These are phyloP conservation scores for Mortierella claussenii DNA, from an alignment of 192 early-diverging fungal species.

Conservation along the genomic window DNA sequence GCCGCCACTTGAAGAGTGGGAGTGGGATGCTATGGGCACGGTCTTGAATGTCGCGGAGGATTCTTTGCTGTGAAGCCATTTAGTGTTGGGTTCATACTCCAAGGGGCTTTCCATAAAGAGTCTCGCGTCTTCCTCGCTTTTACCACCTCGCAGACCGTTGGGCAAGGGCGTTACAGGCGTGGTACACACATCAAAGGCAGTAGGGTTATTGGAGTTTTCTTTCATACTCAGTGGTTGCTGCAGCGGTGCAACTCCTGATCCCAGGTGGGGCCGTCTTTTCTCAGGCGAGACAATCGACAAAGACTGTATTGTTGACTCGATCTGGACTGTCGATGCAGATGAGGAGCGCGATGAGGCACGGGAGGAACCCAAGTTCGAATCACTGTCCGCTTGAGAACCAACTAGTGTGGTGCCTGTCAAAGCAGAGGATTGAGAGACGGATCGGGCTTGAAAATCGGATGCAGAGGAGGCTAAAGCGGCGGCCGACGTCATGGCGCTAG, in stretches of 20 bases:
- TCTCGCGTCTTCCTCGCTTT: background rate
- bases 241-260: slow-evolving; percentile 1
- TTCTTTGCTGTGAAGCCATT: slow-evolving; percentile 5
- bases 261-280: slow-evolving; percentile 3
- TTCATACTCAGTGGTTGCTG: slow-evolving; percentile 8
- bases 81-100: slow-evolving; percentile 6
- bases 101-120: background rate
- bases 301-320: slow-evolving; percentile 9
- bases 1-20: slow-evolving; percentile 2
- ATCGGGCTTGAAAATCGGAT: background rate
- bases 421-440: slow-evolving; percentile 11
- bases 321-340: slow-evolving; percentile 1
- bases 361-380: slow-evolving; percentile 1
- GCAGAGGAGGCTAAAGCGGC: background rate
- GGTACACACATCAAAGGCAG: slow-evolving; percentile 27
- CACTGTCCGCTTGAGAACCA: background rate
- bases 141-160: background rate
- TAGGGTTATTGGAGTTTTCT: slow-evolving; percentile 28
- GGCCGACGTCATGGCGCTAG: background rate
- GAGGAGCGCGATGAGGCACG: slow-evolving; percentile 22
- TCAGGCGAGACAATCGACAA: background rate
- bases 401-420: slow-evolving; percentile 7
- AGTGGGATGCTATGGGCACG: background rate
- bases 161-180: slow-evolving; percentile 15
- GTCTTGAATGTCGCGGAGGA: slow-evolving; percentile 13